These are phyloP conservation scores for Diaporthe citri DNA, from an alignment of 2,329 filamentous ascomycete species.

Conservation along the genomic window DNA sequence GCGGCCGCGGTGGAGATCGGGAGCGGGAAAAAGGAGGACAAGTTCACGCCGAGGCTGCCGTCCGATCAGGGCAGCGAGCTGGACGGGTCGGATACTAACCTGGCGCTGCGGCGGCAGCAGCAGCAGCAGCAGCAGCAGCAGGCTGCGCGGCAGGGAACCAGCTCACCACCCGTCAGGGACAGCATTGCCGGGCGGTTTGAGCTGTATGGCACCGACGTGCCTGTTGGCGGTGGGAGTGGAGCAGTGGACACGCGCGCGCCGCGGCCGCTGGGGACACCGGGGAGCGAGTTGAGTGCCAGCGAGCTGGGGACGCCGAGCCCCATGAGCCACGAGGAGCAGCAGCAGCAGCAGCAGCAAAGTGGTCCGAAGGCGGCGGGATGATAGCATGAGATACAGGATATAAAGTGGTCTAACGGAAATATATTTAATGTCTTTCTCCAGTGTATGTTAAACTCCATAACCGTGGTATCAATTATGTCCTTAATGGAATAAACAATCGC, in stretches of 20 bases:
- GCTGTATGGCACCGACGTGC: conserved; percentile 53
- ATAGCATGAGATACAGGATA: neutral
- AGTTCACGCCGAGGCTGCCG: neutral
- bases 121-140: conserved; percentile 35
- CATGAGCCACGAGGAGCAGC: conserved; percentile 32
- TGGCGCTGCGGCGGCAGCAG: conserved; percentile 33
- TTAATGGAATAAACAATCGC: conserved; percentile 1
- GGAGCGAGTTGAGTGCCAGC: conserved; percentile 34
- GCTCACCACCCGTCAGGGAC: conserved; percentile 40
- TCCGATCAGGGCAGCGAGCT: conserved; percentile 27
- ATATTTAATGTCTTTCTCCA: conserved; percentile 3
- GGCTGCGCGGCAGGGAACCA: conserved; percentile 39
- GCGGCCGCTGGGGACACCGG: conserved; percentile 36
- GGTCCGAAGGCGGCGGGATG: neutral
- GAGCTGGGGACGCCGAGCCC: conserved; percentile 38
- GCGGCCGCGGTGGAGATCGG: conserved; percentile 67
- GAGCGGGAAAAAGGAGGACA: conserved; percentile 45
- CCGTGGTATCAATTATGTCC: conserved; percentile 20
- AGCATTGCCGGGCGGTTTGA: conserved; percentile 55
- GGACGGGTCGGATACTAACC: conserved; percentile 14
- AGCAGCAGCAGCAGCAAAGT: conserved; percentile 6
- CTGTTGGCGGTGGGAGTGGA: neutral
- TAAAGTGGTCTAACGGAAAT: neutral
- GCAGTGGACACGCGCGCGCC: conserved; percentile 1
- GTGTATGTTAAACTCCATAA: conserved; percentile 9